phyloP scores from a whole-genome alignment of 352 stramenopile species.

The Elongisporangium anandrum region DNA sequence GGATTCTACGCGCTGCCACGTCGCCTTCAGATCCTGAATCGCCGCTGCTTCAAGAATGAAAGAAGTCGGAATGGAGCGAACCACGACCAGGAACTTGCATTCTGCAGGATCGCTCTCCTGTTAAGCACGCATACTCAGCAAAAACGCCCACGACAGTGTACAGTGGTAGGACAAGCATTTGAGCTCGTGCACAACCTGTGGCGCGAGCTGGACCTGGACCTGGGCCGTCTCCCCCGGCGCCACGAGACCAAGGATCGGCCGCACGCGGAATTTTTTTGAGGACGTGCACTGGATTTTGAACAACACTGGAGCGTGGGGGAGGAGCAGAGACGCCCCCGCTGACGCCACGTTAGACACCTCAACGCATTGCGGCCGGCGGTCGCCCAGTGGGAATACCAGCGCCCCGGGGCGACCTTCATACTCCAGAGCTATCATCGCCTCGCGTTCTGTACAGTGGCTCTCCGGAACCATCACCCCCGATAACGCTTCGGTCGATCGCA shows the following conservation, averaged over 20 bases:
- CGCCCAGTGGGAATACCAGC: conserved; percentile 9
- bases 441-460: background rate
- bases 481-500: background rate
- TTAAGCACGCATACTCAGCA: conserved; percentile 1
- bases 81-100: conserved; percentile 34
- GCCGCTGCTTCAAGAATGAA: background rate
- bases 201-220: conserved; percentile 24
- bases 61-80: conserved; percentile 2
- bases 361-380: conserved; percentile 8
- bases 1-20: conserved; percentile 22
- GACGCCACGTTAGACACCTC: conserved; percentile 5
- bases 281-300: conserved; percentile 48
- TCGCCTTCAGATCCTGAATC: conserved; percentile 12
- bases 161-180: background rate
- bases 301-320: conserved; percentile 9
- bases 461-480: background rate
- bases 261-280: conserved; percentile 31
- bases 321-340: background rate
- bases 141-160: background rate
- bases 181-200: conserved; percentile 13
- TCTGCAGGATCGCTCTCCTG: conserved; percentile 18
- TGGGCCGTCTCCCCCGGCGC: background rate
- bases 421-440: conserved; percentile 1
- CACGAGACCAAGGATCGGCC: conserved; percentile 16
- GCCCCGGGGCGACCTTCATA: conserved; percentile 10